phyloP scores from a whole-genome alignment of 2,329 filamentous ascomycete species.

The Alternaria consortialis region DNA sequence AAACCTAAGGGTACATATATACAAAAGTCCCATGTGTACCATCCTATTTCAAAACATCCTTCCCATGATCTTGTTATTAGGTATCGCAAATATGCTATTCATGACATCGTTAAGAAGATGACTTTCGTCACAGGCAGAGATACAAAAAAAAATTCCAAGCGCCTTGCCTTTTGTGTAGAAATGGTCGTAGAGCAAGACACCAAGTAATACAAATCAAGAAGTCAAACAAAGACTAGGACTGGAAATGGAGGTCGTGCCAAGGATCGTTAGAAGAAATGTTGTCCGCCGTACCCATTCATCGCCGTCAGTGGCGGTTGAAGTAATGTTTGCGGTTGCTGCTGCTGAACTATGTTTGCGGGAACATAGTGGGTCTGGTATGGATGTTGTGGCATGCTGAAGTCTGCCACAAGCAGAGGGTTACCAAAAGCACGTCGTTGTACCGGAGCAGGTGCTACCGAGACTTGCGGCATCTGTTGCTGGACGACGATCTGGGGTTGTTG shows the following conservation, averaged over 20 bases:
- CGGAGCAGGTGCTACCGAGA: constrained; percentile 26
- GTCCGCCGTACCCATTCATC: constrained; percentile 32
- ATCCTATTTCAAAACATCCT: neutral
- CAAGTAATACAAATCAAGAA: constrained; percentile 6
- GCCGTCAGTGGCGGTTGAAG: constrained; percentile 31
- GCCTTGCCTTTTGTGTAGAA: constrained; percentile 5
- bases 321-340: constrained; percentile 33
- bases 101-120: constrained; percentile 16
- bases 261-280: constrained; percentile 29
- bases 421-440: constrained; percentile 60
- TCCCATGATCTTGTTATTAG: constrained; percentile 1
- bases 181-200: neutral
- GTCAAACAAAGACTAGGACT: neutral
- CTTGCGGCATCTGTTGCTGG: constrained; percentile 32
- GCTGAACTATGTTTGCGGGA: constrained; percentile 67
- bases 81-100: constrained; percentile 12
- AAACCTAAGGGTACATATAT: constrained; percentile 15
- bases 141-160: neutral
- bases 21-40: neutral
- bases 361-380: constrained; percentile 85
- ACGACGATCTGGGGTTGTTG: constrained; percentile 26
- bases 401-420: constrained; percentile 76
- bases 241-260: neutral
- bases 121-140: neutral
- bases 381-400: constrained; percentile 80